Percentiles rank a stretch among this genome's conserved stretches.
These are phyloP conservation scores for Tulasnella sp. DNA, from an alignment of 768 basidiomycete species.

Conservation along the genomic window DNA sequence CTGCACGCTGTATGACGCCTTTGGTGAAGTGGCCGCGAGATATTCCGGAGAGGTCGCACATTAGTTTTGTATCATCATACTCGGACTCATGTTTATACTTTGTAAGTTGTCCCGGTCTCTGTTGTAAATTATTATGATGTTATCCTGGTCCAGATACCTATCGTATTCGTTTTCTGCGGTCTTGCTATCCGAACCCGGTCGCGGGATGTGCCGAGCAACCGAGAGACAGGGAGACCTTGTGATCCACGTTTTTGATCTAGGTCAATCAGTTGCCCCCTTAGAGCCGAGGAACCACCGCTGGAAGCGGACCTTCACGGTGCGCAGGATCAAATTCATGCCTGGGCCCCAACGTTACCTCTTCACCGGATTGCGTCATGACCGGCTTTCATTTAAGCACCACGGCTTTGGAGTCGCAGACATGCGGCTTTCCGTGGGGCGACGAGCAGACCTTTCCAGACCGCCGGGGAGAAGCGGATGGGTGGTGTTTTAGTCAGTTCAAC, in stretches of 20 bases:
- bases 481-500: too few relatives aligned
- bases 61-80: background rate
- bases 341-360: background rate
- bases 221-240: background rate
- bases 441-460: background rate
- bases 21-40: background rate
- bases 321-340: background rate
- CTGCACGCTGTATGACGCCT: slow-evolving; percentile 17
- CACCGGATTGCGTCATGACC: background rate
- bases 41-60: background rate
- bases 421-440: background rate
- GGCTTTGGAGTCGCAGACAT: background rate
- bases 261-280: too few relatives aligned
- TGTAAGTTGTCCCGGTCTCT: background rate
- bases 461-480: background rate
- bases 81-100: background rate
- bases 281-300: too few relatives aligned
- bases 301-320: too few relatives aligned
- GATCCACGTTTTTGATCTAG: background rate
- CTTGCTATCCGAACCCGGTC: too few relatives aligned
- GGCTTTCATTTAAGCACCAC: background rate
- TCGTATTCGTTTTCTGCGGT: background rate
- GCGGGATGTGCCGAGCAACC: background rate
- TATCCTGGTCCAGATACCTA: background rate
- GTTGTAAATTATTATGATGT: background rate